Evolutionary conservation across 768 basidiomycete genomes (phyloP), one percentile per base, ranked within the genome.

Genomic region (Rhodosporidiobolus sp.): DNA sequence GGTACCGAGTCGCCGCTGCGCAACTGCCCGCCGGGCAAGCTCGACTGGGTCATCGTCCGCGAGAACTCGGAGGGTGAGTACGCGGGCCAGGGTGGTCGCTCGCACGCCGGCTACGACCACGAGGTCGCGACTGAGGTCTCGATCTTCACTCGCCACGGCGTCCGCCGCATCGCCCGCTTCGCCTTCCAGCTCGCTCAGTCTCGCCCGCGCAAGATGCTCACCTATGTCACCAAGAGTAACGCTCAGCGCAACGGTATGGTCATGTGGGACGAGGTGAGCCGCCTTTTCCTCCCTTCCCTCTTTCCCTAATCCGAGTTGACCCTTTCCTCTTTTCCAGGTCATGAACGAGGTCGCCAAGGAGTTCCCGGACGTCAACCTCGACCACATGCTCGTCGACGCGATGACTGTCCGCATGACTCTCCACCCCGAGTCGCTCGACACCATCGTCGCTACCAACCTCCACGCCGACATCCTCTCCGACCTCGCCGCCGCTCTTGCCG

Each of bases 1-100:
- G 86, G 86, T 11, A 84, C 84, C 28, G 78, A 79, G 2, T 84
- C 84, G 4, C 86, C 85, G 3, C 81, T 86, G 45, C 82, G 83
- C n/a, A 83, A 83, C 66, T 81, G 83, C 53, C 82, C 82, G 66
- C 79, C 83, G 1, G 81, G 80, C 17, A 72, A 81, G 22, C 83
- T 86, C 59, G 85, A 87, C 58, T 86, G 85, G 80, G 80, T 84
- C 65, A 86, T 85, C 50, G 84, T 86, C 19, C 81, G 86, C 56
- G 86, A 87, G 78, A 87, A 87, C 75, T 85, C 83, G 17, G 86
- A 87, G 74, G 86, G 86, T 62, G 85, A 86, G 76, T 86, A 86
- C 77, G 84, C 84, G n/a, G 85, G 72, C 80, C 85, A 77, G 80
- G 86, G 67, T 75, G 82, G 78, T 20, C 75, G 79, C 45, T 80